Evolutionary conservation across 768 basidiomycete genomes (phyloP).

Genomic region (Leucocoprinus leucothites): DNA sequence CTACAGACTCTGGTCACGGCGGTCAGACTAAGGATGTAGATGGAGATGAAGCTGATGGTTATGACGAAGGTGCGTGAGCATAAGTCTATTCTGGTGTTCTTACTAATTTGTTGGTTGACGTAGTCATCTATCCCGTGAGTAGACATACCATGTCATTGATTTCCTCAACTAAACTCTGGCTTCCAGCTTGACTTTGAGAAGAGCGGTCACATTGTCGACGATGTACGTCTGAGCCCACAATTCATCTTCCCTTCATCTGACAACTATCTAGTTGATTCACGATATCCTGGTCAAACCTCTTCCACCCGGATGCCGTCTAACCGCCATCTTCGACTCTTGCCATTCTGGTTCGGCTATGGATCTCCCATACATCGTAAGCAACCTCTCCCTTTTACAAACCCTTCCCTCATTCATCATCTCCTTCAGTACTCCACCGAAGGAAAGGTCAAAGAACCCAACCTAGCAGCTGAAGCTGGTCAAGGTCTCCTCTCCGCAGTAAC

Average conservation of each 20-base stretch:
- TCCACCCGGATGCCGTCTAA: constrained; percentile 85
- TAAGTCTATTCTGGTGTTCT: not conserved
- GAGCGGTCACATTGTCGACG: constrained; percentile 83
- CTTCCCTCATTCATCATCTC: not conserved
- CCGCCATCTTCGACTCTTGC: constrained; percentile 78
- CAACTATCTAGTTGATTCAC: constrained; percentile 57
- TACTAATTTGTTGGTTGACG: not conserved
- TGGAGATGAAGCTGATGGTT: constrained; percentile 84
- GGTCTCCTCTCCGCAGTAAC: constrained; percentile 76
- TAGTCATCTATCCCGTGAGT: constrained; percentile 88
- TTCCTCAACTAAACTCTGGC: not conserved
- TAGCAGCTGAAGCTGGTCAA: constrained; percentile 83
- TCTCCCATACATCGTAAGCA: constrained; percentile 61
- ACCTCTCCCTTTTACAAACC: not conserved
- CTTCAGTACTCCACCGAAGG: constrained; percentile 89
- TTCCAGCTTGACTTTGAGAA: constrained; percentile 44
- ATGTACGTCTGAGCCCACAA: constrained; percentile 48
- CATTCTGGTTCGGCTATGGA: constrained; percentile 90
- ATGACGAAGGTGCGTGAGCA: constrained; percentile 60
- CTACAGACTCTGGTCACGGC: constrained; percentile 86
- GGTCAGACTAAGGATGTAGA: constrained; percentile 83
- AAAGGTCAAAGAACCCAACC: constrained; percentile 91
- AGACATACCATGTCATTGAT: constrained; percentile 19
- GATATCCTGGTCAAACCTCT: constrained; percentile 76
- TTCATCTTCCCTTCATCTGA: not conserved